Conservation (phyloP, 2,329 filamentous ascomycete genomes). For the Diaporthe destruens region DNA sequence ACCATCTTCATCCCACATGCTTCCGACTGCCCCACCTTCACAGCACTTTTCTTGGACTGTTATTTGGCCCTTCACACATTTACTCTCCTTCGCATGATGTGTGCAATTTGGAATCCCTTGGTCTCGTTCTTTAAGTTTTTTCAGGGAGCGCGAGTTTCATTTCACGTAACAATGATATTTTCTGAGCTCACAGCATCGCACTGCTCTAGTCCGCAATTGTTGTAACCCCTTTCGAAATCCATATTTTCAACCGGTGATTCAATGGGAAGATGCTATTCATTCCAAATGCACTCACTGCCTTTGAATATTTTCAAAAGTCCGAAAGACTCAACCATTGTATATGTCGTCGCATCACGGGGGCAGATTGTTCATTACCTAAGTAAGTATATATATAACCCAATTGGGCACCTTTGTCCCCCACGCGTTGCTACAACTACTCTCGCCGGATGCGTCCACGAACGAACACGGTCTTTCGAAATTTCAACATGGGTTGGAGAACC, state of each 20-base stretch:
- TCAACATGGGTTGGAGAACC: neutral
- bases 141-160: neutral
- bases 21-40: neutral
- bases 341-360: neutral
- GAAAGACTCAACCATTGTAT: neutral
- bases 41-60: too few species aligned
- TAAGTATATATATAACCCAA: too few species aligned
- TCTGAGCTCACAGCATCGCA: neutral
- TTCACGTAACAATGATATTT: neutral
- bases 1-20: neutral
- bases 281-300: neutral
- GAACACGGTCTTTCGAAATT: neutral
- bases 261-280: too few species aligned
- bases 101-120: neutral
- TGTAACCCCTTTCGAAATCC: neutral
- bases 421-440: neutral
- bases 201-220: neutral
- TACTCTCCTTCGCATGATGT: neutral
- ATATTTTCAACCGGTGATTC: neutral
- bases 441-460: slow-evolving; percentile 23
- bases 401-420: neutral
- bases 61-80: neutral
- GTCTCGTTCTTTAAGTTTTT: neutral
- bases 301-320: neutral
- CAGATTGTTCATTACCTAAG: neutral